Evolutionary conservation across 768 basidiomycete species (phyloP), one percentile per base, ranked within the genome.

Genomic region (Russula compacta): DNA sequence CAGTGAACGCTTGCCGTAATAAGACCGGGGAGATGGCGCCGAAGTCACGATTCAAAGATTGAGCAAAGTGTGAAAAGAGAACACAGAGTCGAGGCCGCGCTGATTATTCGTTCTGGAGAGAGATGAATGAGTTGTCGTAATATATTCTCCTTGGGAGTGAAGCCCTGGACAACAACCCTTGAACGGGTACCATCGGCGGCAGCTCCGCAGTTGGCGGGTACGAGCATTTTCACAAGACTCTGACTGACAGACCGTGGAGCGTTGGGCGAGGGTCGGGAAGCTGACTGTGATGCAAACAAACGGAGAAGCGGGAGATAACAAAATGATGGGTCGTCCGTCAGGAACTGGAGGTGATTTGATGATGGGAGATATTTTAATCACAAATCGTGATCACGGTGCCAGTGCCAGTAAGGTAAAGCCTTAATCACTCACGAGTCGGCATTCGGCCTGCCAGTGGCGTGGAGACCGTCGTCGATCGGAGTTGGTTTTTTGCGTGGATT

Each of bases 391-490:
- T 58, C 48, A 42, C 47, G 39, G 51, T 36, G 21, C 21, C n/a
- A 33, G 51, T 36, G 21, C 21, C n/a, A 33, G 32, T 44, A 46
- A 17, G 17, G 33, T 9, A 29, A 3, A 8, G 50, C 33, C 50
- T n/a, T 33, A 14, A 47, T 47, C 29, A 38, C 11, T 12, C 38
- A 29, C 24, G 24, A 29, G 24, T 29, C 11, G 19, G 21, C 32
- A n/a, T 9, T 35, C 15, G 33, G n/a, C 35, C 47, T 39, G 24
- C 15, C 6, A 12, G 59, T 55, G 53, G 53, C 46, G 59, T 60
- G 59, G 58, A 38, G 50, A 59, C 58, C 24, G 51, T 55, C 53
- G 53, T 55, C 53, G 59, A 60, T 60, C 59, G 53, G 53, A 55
- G 59, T 60, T 55, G 39, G 8, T 43, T 40, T 42, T 52, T 32